These are phyloP conservation scores for Metschnikowia gelsemii DNA, from an alignment of 805 yeast genomes.

Conservation along the genomic window DNA sequence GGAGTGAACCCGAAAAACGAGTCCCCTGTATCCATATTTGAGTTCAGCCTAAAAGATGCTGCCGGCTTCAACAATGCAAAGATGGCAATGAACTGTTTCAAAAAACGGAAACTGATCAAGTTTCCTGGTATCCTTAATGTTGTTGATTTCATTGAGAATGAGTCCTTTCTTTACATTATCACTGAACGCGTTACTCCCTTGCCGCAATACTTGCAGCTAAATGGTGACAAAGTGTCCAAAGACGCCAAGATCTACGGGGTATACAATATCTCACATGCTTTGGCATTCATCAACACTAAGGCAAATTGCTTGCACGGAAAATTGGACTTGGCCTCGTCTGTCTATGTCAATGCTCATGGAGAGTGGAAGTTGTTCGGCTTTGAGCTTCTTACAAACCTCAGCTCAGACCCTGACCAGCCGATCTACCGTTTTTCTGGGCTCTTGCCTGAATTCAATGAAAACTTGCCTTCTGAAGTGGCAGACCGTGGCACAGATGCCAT, in stretches of 20 bases:
- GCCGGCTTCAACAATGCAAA: constrained; percentile 26
- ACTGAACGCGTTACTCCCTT: constrained; percentile 68
- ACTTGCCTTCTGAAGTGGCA: constrained; percentile 50
- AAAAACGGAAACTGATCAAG: constrained; percentile 53
- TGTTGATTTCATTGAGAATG: constrained; percentile 64
- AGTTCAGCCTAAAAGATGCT: constrained; percentile 50
- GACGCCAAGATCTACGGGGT: constrained; percentile 54
- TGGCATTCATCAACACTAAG: constrained; percentile 58
- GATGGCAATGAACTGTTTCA: constrained; percentile 39
- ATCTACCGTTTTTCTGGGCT: constrained; percentile 35
- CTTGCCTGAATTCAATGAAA: constrained; percentile 25
- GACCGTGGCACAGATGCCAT: constrained; percentile 44
- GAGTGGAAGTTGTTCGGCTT: constrained; percentile 86
- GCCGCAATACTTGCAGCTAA: constrained; percentile 34
- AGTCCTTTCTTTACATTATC: constrained; percentile 54
- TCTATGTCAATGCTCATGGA: constrained; percentile 65
- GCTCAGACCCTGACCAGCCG: constrained; percentile 46
- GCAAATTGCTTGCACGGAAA: constrained; percentile 65
- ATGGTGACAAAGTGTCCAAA: constrained; percentile 24
- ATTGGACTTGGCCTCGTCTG: constrained; percentile 47
- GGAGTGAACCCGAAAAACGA: constrained; percentile 57
- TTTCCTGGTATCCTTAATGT: constrained; percentile 68
- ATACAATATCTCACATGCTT: constrained; percentile 50
- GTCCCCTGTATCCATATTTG: constrained; percentile 61
- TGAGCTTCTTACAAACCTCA: constrained; percentile 57